A percentile compares a stretch with the other conserved stretches of the same genome.
Conservation (phyloP, 805 yeast species). For the Diddensiella caesifluorescens region DNA sequence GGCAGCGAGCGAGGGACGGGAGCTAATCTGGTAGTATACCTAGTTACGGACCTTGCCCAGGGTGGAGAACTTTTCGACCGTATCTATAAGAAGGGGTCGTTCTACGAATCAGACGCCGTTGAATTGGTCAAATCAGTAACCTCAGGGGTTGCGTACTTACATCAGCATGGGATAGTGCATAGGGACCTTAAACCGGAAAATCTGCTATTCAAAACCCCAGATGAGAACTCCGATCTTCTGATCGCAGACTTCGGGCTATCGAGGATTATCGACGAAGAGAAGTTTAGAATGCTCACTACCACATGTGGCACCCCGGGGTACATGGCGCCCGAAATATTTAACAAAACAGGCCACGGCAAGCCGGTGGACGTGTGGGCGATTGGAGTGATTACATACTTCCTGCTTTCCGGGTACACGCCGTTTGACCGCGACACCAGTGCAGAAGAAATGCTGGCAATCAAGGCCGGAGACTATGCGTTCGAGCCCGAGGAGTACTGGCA, state of each 20-base stretch:
- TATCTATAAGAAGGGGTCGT: slow-evolving; percentile 42
- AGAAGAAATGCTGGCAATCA: slow-evolving; percentile 63
- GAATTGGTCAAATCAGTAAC: slow-evolving; percentile 46
- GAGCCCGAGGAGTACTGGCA: slow-evolving; percentile 59
- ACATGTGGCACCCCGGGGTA: slow-evolving; percentile 68
- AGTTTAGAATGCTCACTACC: slow-evolving; percentile 38
- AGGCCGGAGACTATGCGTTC: slow-evolving; percentile 49
- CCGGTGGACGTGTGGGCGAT: slow-evolving; percentile 73
- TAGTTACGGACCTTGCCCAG: slow-evolving; percentile 61
- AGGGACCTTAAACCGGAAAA: slow-evolving; percentile 73
- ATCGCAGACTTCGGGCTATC: slow-evolving; percentile 67
- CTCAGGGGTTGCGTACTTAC: slow-evolving; percentile 54
- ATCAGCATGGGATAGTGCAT: slow-evolving; percentile 55
- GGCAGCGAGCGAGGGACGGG: neutral
- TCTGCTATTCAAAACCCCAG: slow-evolving; percentile 44
- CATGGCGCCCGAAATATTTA: slow-evolving; percentile 67
- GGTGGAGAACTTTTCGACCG: slow-evolving; percentile 68
- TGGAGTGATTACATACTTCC: slow-evolving; percentile 65
- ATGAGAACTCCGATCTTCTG: slow-evolving; percentile 38
- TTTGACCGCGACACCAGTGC: slow-evolving; percentile 67
- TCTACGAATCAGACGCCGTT: slow-evolving; percentile 46
- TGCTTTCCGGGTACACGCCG: slow-evolving; percentile 71
- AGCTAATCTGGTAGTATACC: slow-evolving; percentile 25
- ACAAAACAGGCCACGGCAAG: slow-evolving; percentile 48
- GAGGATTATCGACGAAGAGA: slow-evolving; percentile 39